Base-by-base conservation (phyloP, 305 asterid genomes). In the Fraxinus baroniana region DNA sequence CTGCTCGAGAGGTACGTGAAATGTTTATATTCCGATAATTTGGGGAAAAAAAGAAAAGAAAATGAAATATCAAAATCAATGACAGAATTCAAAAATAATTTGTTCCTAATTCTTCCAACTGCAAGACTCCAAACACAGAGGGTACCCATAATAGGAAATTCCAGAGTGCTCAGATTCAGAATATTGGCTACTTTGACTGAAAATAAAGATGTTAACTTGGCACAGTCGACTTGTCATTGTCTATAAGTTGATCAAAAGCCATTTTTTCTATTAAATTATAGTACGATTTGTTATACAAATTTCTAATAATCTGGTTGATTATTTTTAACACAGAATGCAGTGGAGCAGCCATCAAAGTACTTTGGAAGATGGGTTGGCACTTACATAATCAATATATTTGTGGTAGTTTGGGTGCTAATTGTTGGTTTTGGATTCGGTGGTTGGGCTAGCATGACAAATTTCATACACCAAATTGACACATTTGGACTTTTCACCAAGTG, bases 391-490 rank as follows among this genome's bases (percentile, higher is more conserved):
- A 91, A 94, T 83, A 78, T 88, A 33, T 89, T 91, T 41, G 86
- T 94, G 7, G 93, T 94, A 4, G 89, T 90, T 4, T 94, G 98
- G 98, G 97, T 92, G 15, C 76, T 91, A 5, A 83, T 92, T 15
- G 89, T 94, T 46, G 98, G 97, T 71, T 94, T 94, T 76, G 98
- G 97, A 77, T 91, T 94, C 37, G 97, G 97, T 24, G 97, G 98
- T 4, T 92, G 97, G 97, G 98, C 98, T 73, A 92, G 96, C 57
- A 60, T 92, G 86, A 85, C 91, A 0, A 93, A 94, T 78, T 94
- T 94, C 77, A 44, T 92, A 22, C 94, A 89, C 88, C 98, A 94
- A 70, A 90, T 94, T 13, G 95, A 94, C 71, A 88, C 95, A 7
- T 94, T 94, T 77, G 97, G 98, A 32, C 94, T 94, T 32, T 94